Evolutionary conservation across 441 rosid species (phyloP).

Genomic region (Corymbia calophylla): DNA sequence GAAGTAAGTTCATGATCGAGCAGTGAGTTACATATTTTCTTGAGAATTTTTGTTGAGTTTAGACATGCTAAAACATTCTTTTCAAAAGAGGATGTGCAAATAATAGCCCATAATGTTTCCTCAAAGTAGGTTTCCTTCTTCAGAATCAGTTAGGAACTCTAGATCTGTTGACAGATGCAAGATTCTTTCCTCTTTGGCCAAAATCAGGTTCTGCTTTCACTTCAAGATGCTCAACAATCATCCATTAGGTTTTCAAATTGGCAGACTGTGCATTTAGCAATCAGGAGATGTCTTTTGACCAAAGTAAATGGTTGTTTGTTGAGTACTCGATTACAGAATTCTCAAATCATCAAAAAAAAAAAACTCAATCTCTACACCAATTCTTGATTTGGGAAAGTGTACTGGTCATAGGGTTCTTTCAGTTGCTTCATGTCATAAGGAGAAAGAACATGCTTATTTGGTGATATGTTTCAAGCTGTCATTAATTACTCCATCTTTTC

Average conservation of each 20-base stretch:
- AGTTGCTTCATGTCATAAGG: not conserved
- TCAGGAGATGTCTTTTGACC: not conserved
- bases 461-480: not conserved
- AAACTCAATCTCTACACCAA: not conserved
- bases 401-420: not conserved
- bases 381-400: not conserved
- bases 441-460: not conserved
- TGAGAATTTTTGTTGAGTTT: not conserved
- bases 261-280: not conserved
- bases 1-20: slow-evolving; percentile 17
- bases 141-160: not conserved
- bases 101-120: not conserved
- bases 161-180: not conserved
- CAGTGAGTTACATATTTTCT: not conserved
- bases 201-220: not conserved
- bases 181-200: not conserved
- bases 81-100: not conserved
- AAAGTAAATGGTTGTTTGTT: not conserved
- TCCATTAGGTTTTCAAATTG: not conserved
- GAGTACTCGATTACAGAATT: not conserved
- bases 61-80: not conserved
- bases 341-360: not conserved
- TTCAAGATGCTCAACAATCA: not conserved
- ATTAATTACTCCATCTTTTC: not conserved
- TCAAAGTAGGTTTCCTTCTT: not conserved